Conservation (phyloP, 768 basidiomycete species). For the Cyclocybe aegerita region DNA sequence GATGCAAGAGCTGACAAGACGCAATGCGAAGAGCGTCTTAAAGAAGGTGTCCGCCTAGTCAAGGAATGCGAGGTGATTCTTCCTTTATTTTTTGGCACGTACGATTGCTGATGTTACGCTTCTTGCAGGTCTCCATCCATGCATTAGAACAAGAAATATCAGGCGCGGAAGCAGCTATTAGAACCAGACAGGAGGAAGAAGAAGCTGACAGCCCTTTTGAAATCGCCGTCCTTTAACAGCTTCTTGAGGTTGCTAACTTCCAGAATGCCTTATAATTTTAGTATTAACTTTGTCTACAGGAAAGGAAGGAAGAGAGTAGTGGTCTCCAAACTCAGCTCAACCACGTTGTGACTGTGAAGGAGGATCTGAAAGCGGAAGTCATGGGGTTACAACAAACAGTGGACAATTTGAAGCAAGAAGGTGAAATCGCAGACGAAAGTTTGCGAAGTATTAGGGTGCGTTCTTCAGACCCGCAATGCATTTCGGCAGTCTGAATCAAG, state of each 20-base stretch:
- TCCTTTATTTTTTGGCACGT: neutral
- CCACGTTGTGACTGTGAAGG: neutral
- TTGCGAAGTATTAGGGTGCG: too few relatives aligned
- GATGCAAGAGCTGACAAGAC: too few relatives aligned
- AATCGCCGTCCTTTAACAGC: slow-evolving; percentile 1
- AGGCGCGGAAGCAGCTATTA: neutral
- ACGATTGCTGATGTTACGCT: neutral
- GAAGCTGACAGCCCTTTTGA: slow-evolving; percentile 3
- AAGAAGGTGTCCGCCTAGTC: too few relatives aligned
- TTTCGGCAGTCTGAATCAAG: too few relatives aligned
- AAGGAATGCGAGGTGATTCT: too few relatives aligned
- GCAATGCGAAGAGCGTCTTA: too few relatives aligned
- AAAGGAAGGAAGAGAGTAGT: neutral
- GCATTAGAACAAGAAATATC: neutral
- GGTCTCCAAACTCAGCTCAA: slow-evolving; percentile 1
- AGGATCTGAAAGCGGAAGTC: slow-evolving; percentile 1
- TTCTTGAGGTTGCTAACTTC: neutral
- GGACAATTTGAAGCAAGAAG: slow-evolving; percentile 1
- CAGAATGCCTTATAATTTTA: neutral
- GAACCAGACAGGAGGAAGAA: neutral
- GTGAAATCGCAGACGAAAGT: neutral
- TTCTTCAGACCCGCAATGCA: too few relatives aligned
- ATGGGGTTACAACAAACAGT: neutral
- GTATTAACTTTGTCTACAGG: neutral
- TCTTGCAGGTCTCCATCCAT: neutral